Evolutionary conservation across 1,139 yeast species (phyloP), one percentile per base, ranked within the genome.

Genomic region (Pichia norvegensis): DNA sequence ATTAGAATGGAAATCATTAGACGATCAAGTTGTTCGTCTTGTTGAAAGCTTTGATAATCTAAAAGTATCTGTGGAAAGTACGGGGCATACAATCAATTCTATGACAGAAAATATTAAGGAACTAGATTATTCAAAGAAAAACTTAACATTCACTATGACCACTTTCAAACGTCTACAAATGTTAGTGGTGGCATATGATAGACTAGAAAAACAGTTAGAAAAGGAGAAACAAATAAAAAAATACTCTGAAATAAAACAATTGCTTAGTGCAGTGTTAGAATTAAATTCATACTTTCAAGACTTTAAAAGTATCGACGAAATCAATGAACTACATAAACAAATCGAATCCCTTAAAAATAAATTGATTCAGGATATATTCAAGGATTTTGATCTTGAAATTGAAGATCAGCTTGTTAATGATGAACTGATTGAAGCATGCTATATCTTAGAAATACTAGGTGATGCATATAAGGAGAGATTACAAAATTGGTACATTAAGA

Each of bases 131-230:
- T 81, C 88, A 40, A 94, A 92, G 67, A 78, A 78, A 60, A 92
- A 92, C 61, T 68, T 92, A 44, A 90, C 87, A 3, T 70, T 78
- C 33, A 79, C 94, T 14, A 85, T 92, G 85, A 87, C 95, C 1
- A 79, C 90, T 33, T 72, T 92, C 51, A 85, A 92, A 58, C 73
- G 96, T 50, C 71, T 94, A 33, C 95, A 88, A 59, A 90, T 90
- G 85, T 70, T 92, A 45, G 73, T 86, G 4, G 80, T 80, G 31
- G 94, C 95, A 14, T 84, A 83, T 60, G 79, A 79, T 42, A 79
- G 79, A 48, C 72, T 92, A 44, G 73, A 74, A 25, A 61, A 65
- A 6, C 67, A 76, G 43, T 67, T 81, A 1, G 60, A 55, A 35
- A 55, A 54, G 33, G 49, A 56, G 3, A 40, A 64, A 4, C 65